Evolutionary conservation across 1,284 basidiomycete species (phyloP).

Genomic region (Inonotus obliquus): DNA sequence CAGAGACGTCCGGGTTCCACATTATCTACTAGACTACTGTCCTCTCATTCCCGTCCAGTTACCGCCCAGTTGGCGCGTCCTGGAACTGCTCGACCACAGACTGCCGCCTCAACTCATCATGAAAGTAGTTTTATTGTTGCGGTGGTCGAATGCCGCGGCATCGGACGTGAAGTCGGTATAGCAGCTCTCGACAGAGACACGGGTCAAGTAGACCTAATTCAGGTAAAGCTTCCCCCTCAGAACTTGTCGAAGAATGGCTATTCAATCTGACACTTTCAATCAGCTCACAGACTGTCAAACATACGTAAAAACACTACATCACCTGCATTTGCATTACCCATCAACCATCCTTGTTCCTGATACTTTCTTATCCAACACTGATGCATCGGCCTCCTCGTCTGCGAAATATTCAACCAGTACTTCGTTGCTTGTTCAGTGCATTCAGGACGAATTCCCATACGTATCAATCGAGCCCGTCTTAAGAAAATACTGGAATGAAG

Average conservation of each 20-base stretch:
- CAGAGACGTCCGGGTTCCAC: conserved; percentile 3
- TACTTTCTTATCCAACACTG: conserved; percentile 58
- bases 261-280: conserved; percentile 7
- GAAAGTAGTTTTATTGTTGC: conserved; percentile 63
- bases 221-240: conserved; percentile 37
- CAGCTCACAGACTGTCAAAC: conserved; percentile 80
- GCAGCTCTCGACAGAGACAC: conserved; percentile 81
- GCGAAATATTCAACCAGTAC: conserved; percentile 42
- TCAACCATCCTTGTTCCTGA: conserved; percentile 73
- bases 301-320: conserved; percentile 84
- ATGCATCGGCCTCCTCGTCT: conserved; percentile 40
- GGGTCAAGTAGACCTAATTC: conserved; percentile 67
- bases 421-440: conserved; percentile 65
- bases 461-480: conserved; percentile 61
- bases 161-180: conserved; percentile 79
- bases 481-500: conserved; percentile 81
- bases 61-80: conserved; percentile 24
- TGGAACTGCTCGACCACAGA: conserved; percentile 47
- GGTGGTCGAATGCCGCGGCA: conserved; percentile 68
- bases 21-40: conserved; percentile 24
- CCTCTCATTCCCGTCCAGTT: conserved; percentile 27
- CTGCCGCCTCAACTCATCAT: conserved; percentile 50
- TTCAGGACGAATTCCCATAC: conserved; percentile 71
- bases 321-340: conserved; percentile 75
- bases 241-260: neutral